Evolutionary conservation across 352 stramenopile genomes (phyloP).

Genomic region (Phytophthora sojae): DNA sequence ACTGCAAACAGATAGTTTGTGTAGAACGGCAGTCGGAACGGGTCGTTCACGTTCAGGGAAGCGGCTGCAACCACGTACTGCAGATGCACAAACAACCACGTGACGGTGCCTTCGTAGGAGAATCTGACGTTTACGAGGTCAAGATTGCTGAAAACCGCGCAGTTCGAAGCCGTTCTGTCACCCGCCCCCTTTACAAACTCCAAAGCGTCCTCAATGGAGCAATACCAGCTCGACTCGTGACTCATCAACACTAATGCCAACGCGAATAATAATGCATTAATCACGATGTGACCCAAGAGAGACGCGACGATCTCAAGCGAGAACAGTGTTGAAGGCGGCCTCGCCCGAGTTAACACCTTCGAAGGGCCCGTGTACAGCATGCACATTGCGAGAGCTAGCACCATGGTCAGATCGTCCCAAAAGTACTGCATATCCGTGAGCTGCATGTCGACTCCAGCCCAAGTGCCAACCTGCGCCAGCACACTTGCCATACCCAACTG

Average conservation of each 20-base stretch:
- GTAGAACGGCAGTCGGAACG: slow-evolving; percentile 55
- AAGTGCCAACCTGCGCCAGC: slow-evolving; percentile 36
- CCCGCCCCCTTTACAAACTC: slow-evolving; percentile 12
- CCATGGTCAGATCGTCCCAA: slow-evolving; percentile 63
- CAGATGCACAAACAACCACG: slow-evolving; percentile 64
- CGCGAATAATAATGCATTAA: slow-evolving; percentile 54
- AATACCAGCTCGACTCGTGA: slow-evolving; percentile 47
- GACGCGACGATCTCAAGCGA: slow-evolving; percentile 54
- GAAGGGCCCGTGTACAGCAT: slow-evolving; percentile 66
- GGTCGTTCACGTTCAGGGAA: slow-evolving; percentile 60
- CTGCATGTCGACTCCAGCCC: slow-evolving; percentile 41
- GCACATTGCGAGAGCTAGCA: slow-evolving; percentile 54
- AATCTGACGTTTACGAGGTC: slow-evolving; percentile 30
- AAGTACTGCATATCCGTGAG: slow-evolving; percentile 71
- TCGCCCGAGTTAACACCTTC: slow-evolving; percentile 36
- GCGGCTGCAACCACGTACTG: slow-evolving; percentile 48
- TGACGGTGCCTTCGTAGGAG: slow-evolving; percentile 48
- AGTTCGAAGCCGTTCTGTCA: slow-evolving; percentile 15
- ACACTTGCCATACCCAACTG: slow-evolving; percentile 61
- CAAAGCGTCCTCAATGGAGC: slow-evolving; percentile 34
- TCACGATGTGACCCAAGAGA: slow-evolving; percentile 45
- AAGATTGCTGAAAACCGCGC: slow-evolving; percentile 36
- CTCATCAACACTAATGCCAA: slow-evolving; percentile 31
- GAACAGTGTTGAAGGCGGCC: slow-evolving; percentile 59
- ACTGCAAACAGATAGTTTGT: slow-evolving; percentile 44